Conservation (phyloP, 148 eudicot genomes). For the Bassia scoparia region DNA sequence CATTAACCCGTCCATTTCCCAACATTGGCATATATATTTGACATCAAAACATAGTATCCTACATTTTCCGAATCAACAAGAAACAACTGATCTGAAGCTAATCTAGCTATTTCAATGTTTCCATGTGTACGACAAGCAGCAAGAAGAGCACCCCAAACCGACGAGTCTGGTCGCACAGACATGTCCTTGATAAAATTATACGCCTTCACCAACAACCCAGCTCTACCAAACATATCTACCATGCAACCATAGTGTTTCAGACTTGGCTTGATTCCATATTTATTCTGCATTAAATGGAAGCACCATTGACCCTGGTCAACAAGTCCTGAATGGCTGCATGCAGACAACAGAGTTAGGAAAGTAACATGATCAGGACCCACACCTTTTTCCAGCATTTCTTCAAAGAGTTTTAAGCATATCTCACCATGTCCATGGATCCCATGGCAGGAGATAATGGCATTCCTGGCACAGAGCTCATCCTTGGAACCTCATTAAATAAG, state of each 20-base stretch:
- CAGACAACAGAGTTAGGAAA: constrained; percentile 52
- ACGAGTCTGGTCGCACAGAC: constrained; percentile 61
- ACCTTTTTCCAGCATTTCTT: constrained; percentile 53
- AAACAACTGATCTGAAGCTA: constrained; percentile 50
- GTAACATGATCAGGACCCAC: constrained; percentile 73
- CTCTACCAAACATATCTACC: constrained; percentile 77
- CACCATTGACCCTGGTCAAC: constrained; percentile 56
- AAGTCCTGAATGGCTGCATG: constrained; percentile 74
- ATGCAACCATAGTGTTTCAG: constrained; percentile 71
- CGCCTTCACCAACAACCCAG: constrained; percentile 55
- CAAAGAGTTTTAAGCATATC: constrained; percentile 51
- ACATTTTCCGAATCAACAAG: constrained; percentile 51
- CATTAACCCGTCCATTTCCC: constrained; percentile 69
- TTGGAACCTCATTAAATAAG: constrained; percentile 52
- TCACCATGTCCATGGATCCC: constrained; percentile 68
- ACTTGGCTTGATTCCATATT: constrained; percentile 51
- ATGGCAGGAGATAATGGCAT: constrained; percentile 68
- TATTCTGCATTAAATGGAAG: constrained; percentile 52
- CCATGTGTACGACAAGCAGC: constrained; percentile 74
- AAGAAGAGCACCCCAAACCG: constrained; percentile 82
- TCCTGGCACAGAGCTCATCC: constrained; percentile 52
- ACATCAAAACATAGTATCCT: constrained; percentile 66
- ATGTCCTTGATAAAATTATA: constrained; percentile 47
- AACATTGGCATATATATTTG: constrained; percentile 62
- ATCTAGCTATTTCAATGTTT: constrained; percentile 56